Conservation (phyloP, 2,329 filamentous ascomycete genomes). For the Fusarium brachygibbosum region DNA sequence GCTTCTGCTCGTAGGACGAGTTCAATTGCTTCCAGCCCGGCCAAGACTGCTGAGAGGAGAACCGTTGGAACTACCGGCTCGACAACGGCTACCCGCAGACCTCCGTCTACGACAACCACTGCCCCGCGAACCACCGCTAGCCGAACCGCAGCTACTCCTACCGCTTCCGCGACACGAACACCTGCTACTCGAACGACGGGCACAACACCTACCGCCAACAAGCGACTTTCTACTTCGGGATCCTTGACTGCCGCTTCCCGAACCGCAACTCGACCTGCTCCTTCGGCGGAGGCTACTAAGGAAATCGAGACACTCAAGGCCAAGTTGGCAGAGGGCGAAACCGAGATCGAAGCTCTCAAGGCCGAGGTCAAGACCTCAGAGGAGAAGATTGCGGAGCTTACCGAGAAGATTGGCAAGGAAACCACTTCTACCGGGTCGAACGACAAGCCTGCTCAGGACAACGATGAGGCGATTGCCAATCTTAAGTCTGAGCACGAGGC, state of each 20-base stretch:
- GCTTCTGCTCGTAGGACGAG: slow-evolving; percentile 60
- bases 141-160: slow-evolving; percentile 45
- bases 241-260: slow-evolving; percentile 55
- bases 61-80: slow-evolving; percentile 53
- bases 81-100: slow-evolving; percentile 53
- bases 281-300: slow-evolving; percentile 62
- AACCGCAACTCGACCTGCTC: slow-evolving; percentile 57
- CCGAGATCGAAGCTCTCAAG: slow-evolving; percentile 69
- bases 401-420: slow-evolving; percentile 63
- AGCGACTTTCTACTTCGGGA: slow-evolving; percentile 68
- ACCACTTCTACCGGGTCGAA: slow-evolving; percentile 55
- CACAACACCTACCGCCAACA: slow-evolving; percentile 61
- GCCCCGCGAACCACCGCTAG: slow-evolving; percentile 54
- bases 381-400: slow-evolving; percentile 68
- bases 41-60: slow-evolving; percentile 54
- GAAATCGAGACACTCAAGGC: slow-evolving; percentile 72
- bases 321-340: slow-evolving; percentile 70
- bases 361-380: slow-evolving; percentile 68
- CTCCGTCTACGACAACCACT: slow-evolving; percentile 51
- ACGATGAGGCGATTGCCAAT: slow-evolving; percentile 60
- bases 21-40: slow-evolving; percentile 57
- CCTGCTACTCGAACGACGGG: slow-evolving; percentile 56
- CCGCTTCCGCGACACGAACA: slow-evolving; percentile 37
- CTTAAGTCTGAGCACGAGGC: slow-evolving; percentile 65
- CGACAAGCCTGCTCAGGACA: slow-evolving; percentile 59